Base-by-base conservation (phyloP, 2,329 filamentous ascomycete species). In the Ophiostoma australiae region DNA sequence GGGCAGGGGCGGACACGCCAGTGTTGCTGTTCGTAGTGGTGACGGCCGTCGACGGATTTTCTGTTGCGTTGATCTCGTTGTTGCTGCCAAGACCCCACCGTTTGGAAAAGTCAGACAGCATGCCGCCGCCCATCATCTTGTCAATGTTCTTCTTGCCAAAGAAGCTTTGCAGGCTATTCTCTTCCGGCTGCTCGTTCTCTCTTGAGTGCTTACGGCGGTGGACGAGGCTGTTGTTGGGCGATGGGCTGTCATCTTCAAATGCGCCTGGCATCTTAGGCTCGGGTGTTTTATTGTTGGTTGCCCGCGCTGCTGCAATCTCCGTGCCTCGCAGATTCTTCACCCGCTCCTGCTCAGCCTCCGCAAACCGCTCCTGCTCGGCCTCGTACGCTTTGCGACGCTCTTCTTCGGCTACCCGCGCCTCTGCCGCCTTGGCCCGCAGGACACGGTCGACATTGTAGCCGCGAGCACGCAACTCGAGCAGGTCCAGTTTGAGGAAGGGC, bases 361-460 rank as follows among this genome's bases (percentile, higher is more conserved):
- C 85, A 31, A 93, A 87, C 44, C 84, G 85, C 76, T 87, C 86
- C 74, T 90, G 87, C 77, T 97, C 92, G 67, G 88, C 87, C 73
- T 91, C 90, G 6, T 93, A 79, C 48, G 91, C 89, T 76, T 90
- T 90, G 76, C 90, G 89, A 68, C 91, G 87, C 78, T 93, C 89
- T 76, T 91, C 91, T 77, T 97, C 94, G 0, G 93, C 93, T 74
- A 98, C 89, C 69, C 92, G 88, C 6, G 92, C 92, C 79, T 98
- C 93, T 2, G 92, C 91, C 27, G 91, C 93, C 81, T 96, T 96
- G 70, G 90, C 90, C 52, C 92, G 88, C 31, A 99, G 84, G 73
- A 99, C 98, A 68, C 95, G 90, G 77, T 97, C 93, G 55, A 99
- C 95, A 75, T 99, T 98, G 83, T 97, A 98, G 1, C 95, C 95